Conservation (phyloP, 495 filamentous ascomycete species). For the Schizothecium vesticola region DNA sequence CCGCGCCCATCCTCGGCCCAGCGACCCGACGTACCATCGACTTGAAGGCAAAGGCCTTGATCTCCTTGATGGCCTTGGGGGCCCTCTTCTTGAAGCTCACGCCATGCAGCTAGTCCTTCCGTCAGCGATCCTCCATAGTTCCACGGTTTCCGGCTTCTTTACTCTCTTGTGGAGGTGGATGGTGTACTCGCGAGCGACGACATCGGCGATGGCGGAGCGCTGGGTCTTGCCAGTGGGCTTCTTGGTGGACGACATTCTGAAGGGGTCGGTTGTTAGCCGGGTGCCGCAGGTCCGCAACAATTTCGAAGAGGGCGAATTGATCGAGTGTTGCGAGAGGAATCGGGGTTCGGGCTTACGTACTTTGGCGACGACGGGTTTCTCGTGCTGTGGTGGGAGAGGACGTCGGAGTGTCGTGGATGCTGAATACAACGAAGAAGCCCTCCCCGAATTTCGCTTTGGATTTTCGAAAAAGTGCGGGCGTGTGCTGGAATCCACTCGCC, state of each 20-base stretch:
- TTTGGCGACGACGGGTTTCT: constrained; percentile 28
- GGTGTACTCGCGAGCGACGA: constrained; percentile 99
- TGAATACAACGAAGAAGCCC: constrained; percentile 26
- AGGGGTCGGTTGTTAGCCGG: constrained; percentile 9
- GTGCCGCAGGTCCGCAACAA: background rate
- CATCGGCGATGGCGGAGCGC: constrained; percentile 94
- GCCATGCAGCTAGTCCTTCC: constrained; percentile 71
- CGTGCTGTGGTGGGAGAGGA: constrained; percentile 25
- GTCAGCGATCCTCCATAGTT: constrained; percentile 14
- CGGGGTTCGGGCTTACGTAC: constrained; percentile 21
- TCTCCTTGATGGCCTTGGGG: constrained; percentile 98
- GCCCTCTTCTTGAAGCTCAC: constrained; percentile 99
- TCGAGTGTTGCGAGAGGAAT: background rate
- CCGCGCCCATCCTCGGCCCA: background rate
- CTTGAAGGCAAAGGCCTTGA: constrained; percentile 82
- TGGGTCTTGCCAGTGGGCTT: constrained; percentile 64
- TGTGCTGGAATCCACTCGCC: constrained; percentile 27
- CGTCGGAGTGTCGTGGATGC: constrained; percentile 30
- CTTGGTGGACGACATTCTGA: constrained; percentile 67
- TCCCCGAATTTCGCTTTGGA: constrained; percentile 30
- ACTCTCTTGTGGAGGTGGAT: constrained; percentile 99
- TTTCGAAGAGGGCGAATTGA: constrained; percentile 3
- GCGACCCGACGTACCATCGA: constrained; percentile 75
- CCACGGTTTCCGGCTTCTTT: constrained; percentile 43
- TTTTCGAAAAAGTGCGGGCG: constrained; percentile 35